Percentiles rank a stretch among this genome's conserved stretches.
These are phyloP conservation scores for Herpetomonas tarakana DNA, from an alignment of 208 protist species.

Conservation along the genomic window DNA sequence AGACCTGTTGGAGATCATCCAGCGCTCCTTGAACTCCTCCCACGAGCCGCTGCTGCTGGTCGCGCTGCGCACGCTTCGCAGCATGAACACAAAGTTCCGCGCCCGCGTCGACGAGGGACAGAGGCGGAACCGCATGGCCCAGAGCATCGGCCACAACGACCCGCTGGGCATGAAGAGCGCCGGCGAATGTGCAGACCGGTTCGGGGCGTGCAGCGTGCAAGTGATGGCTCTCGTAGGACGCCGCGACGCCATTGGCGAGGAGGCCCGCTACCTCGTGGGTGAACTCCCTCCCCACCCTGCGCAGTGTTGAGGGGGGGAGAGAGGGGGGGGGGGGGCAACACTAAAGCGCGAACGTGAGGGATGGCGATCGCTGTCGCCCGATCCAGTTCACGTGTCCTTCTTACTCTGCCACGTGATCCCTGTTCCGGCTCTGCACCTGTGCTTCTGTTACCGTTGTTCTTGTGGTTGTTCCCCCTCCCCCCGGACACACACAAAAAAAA, in stretches of 20 bases:
- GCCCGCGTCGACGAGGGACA: conserved; percentile 44
- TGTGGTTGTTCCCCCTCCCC: neutral
- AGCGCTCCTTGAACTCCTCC: conserved; percentile 35
- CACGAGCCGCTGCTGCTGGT: conserved; percentile 45
- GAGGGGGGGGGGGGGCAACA: neutral
- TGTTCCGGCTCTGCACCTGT: too few relatives aligned
- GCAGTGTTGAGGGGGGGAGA: neutral
- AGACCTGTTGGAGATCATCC: conserved; percentile 51
- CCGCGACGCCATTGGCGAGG: conserved; percentile 49
- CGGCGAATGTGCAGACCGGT: conserved; percentile 28
- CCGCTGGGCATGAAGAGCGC: conserved; percentile 27
- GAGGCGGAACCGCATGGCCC: conserved; percentile 31
- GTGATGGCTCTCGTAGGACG: conserved; percentile 42
- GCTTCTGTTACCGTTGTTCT: neutral
- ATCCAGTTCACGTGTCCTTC: too few relatives aligned
- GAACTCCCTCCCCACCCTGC: conserved; percentile 37
- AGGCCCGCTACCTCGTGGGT: conserved; percentile 32
- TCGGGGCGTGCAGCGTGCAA: conserved; percentile 27
- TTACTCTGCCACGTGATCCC: too few relatives aligned
- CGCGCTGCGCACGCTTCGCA: conserved; percentile 49
- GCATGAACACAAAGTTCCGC: conserved; percentile 62
- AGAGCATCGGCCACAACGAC: conserved; percentile 49
- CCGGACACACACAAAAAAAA: conserved; percentile 8
- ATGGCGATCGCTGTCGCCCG: too few relatives aligned
- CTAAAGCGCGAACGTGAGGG: too few relatives aligned